Percentiles rank a stretch among this genome's conserved stretches.
phyloP scores from a whole-genome alignment of 2,329 filamentous ascomycete genomes.

The Fragosphaeria purpurea region DNA sequence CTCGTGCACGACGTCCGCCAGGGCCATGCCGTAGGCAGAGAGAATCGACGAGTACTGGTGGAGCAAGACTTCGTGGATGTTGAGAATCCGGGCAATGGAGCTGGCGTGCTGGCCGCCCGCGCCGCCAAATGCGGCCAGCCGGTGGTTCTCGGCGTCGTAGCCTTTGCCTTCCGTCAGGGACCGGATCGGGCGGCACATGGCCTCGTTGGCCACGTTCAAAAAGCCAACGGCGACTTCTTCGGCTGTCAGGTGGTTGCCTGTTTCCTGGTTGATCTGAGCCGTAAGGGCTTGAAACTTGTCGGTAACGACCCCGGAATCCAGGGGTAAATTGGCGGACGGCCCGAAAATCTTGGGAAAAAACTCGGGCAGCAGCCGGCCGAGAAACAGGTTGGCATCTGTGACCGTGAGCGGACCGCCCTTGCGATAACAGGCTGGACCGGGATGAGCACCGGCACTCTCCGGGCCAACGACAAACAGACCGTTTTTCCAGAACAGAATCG shows the following conservation, averaged over 20 bases:
- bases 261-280: conserved; percentile 61
- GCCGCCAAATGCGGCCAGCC: conserved; percentile 61
- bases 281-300: conserved; percentile 81
- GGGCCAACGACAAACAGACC: conserved; percentile 41
- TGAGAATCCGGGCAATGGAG: conserved; percentile 56
- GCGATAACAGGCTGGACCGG: conserved; percentile 56
- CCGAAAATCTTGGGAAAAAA: conserved; percentile 49
- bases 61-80: conserved; percentile 59
- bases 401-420: conserved; percentile 57
- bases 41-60: conserved; percentile 57
- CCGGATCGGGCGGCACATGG: conserved; percentile 60
- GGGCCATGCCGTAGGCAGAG: conserved; percentile 29
- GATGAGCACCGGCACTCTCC: conserved; percentile 55
- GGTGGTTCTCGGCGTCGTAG: conserved; percentile 58
- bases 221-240: conserved; percentile 53
- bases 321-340: too few relatives aligned
- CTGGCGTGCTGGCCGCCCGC: conserved; percentile 63
- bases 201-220: conserved; percentile 59
- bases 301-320: conserved; percentile 59
- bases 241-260: conserved; percentile 31
- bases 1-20: conserved; percentile 26
- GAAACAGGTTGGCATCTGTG: conserved; percentile 56
- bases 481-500: conserved; percentile 52
- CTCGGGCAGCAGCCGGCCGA: conserved; percentile 44
- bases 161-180: conserved; percentile 62